A percentile compares a stretch with the other conserved stretches of the same genome.
Conservation (phyloP, 148 eudicot genomes). For the Polygonum maritimum region DNA sequence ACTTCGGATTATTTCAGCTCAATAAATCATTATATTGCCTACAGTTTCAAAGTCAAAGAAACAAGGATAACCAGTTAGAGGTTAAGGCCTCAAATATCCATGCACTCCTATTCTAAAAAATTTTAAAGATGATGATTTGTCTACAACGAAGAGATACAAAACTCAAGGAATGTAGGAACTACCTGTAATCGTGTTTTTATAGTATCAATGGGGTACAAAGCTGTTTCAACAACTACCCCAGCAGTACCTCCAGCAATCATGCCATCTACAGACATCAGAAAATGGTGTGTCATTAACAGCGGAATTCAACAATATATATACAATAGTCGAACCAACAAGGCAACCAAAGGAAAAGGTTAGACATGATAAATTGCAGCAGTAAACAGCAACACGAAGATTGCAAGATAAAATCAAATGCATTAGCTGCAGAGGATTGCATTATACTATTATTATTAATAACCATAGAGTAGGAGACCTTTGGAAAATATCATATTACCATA, state of each 20-base stretch:
- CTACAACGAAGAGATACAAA: background rate
- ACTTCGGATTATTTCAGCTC: background rate
- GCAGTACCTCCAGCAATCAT: conserved; percentile 88
- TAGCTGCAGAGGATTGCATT: background rate
- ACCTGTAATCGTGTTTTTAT: conserved; percentile 95
- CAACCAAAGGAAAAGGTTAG: conserved; percentile 1
- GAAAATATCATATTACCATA: background rate
- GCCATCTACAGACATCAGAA: conserved; percentile 56
- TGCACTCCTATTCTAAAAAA: background rate
- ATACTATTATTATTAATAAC: background rate
- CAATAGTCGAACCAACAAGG: background rate
- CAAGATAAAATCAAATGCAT: background rate
- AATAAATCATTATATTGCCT: background rate
- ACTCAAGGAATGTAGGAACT: background rate
- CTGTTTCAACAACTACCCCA: conserved; percentile 94
- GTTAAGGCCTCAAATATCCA: background rate
- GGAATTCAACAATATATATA: background rate
- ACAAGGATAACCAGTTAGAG: background rate
- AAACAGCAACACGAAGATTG: background rate
- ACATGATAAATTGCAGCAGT: background rate
- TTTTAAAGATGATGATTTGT: background rate
- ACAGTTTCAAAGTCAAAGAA: background rate
- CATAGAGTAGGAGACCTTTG: background rate
- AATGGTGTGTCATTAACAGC: background rate
- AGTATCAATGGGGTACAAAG: conserved; percentile 88